phyloP scores from a whole-genome alignment of 371 early-diverging fungal genomes.

The Saksenaea oblongispora region DNA sequence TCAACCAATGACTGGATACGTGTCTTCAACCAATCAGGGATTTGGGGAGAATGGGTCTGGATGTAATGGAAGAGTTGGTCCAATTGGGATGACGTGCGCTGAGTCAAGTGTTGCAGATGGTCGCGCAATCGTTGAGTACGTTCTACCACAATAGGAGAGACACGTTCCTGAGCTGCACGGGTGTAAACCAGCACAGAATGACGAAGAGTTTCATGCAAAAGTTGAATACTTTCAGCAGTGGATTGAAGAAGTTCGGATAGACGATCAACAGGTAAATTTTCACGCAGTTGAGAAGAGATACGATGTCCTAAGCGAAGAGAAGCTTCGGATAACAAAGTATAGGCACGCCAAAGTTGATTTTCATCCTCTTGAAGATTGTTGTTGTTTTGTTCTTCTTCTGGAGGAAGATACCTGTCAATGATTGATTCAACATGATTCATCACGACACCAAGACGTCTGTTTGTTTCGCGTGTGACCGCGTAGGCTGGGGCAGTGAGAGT shows the following conservation, averaged over 20 bases:
- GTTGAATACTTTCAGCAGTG: slow-evolving; percentile 18
- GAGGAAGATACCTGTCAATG: slow-evolving; percentile 51
- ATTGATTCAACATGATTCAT: slow-evolving; percentile 49
- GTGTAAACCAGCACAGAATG: slow-evolving; percentile 30
- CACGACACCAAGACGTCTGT: slow-evolving; percentile 39
- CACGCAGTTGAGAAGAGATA: slow-evolving; percentile 33
- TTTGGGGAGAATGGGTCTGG: slow-evolving; percentile 42
- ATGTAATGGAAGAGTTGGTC: slow-evolving; percentile 34
- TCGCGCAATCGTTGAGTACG: neutral
- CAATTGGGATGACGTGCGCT: slow-evolving; percentile 23
- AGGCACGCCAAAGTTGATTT: slow-evolving; percentile 39
- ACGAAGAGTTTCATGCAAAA: slow-evolving; percentile 29
- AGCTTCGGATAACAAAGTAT: slow-evolving; percentile 26
- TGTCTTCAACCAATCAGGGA: slow-evolving; percentile 53
- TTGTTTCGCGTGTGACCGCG: slow-evolving; percentile 40
- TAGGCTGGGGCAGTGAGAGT: slow-evolving; percentile 24
- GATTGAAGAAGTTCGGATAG: slow-evolving; percentile 27
- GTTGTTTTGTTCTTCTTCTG: slow-evolving; percentile 29
- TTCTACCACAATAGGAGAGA: slow-evolving; percentile 27
- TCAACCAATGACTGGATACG: slow-evolving; percentile 40
- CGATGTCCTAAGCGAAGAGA: slow-evolving; percentile 31
- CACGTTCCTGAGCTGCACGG: slow-evolving; percentile 28
- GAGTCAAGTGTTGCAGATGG: slow-evolving; percentile 12
- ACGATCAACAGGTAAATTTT: slow-evolving; percentile 15
- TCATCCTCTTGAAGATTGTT: slow-evolving; percentile 35